Conservation (phyloP, 192 early-diverging fungal species). For the Coemansia sp. region DNA sequence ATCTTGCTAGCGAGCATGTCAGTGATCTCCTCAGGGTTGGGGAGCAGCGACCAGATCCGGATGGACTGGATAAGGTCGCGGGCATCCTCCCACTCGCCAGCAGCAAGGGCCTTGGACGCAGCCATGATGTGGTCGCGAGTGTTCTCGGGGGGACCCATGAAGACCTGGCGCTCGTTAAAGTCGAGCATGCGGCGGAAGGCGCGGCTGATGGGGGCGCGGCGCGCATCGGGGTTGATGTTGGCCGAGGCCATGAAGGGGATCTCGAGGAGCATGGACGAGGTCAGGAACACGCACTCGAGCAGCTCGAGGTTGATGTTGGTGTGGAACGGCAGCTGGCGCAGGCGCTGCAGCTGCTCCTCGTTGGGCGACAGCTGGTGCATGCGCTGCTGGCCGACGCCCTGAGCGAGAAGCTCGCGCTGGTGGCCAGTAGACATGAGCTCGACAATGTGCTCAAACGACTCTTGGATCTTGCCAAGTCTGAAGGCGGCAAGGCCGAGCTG, state of each 20-base stretch:
- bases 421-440: conserved; percentile 86
- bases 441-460: conserved; percentile 83
- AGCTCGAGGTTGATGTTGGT: conserved; percentile 99
- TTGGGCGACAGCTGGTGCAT: conserved; percentile 84
- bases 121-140: conserved; percentile 99
- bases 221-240: conserved; percentile 59
- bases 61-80: conserved; percentile 85
- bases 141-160: conserved; percentile 97
- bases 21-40: conserved; percentile 80
- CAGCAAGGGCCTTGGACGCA: conserved; percentile 87
- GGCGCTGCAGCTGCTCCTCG: conserved; percentile 91
- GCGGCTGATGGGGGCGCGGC: conserved; percentile 83
- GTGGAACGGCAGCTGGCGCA: conserved; percentile 98
- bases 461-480: conserved; percentile 90
- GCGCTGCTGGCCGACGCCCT: conserved; percentile 78
- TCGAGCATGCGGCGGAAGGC: conserved; percentile 93
- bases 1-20: conserved; percentile 89
- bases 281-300: conserved; percentile 95
- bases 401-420: conserved; percentile 94
- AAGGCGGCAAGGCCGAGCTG: conserved; percentile 98
- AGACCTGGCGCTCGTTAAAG: conserved; percentile 95
- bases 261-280: conserved; percentile 96
- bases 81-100: conserved; percentile 92
- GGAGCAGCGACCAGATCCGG: conserved; percentile 96
- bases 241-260: conserved; percentile 93